These are phyloP conservation scores for Omphalea diandra DNA, from an alignment of 441 rosid species.

Conservation along the genomic window DNA sequence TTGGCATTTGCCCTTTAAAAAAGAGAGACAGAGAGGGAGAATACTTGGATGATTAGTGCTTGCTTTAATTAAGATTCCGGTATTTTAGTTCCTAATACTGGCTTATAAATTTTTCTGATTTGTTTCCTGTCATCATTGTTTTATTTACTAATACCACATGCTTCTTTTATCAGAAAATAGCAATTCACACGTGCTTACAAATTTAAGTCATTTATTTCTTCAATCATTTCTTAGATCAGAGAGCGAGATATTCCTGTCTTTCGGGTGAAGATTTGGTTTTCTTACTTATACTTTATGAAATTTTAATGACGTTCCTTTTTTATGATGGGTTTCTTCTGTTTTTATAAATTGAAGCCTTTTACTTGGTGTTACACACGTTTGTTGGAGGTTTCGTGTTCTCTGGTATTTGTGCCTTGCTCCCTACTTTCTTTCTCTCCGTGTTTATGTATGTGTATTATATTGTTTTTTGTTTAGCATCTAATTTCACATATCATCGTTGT, in stretches of 20 bases:
- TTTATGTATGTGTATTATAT: not conserved
- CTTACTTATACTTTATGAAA: not conserved
- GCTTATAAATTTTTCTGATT: not conserved
- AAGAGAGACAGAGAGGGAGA: no score
- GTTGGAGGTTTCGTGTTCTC: not conserved
- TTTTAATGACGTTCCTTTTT: no score
- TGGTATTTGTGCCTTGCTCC: not conserved
- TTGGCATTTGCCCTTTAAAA: no score
- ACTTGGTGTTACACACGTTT: not conserved
- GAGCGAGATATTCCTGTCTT: not conserved
- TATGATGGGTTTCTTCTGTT: no score
- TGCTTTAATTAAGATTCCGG: not conserved
- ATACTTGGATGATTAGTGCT: not conserved
- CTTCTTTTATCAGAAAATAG: no score
- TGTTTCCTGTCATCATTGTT: not conserved
- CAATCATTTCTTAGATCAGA: not conserved
- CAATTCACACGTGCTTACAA: no score
- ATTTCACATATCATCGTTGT: not conserved
- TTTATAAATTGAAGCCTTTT: constrained; percentile 8
- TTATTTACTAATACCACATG: constrained; percentile 1
- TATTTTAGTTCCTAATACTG: no score
- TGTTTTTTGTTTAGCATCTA: not conserved
- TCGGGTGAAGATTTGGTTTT: constrained; percentile 1
- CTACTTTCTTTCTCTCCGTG: not conserved
- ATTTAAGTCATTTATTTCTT: not conserved